Percentiles rank a stretch among this genome's conserved stretches.
Conservation (phyloP, 805 yeast species). For the Schizosaccharomyces octosporus region DNA sequence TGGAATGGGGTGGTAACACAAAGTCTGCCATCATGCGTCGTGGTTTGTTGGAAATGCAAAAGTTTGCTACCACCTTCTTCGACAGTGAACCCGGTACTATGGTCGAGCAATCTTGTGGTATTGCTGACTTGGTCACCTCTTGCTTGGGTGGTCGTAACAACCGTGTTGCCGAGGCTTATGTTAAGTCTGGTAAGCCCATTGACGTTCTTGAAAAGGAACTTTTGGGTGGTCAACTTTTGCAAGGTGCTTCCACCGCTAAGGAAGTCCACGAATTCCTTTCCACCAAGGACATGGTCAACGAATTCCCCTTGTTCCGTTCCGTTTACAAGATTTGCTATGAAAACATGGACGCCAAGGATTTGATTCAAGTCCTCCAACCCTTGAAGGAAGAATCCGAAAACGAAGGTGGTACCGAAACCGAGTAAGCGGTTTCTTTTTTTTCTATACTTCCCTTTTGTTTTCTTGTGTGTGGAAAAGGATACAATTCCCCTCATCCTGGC, state of each 20-base stretch:
- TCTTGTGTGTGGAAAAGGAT: not conserved
- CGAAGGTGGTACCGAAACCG: not conserved
- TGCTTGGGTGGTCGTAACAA: slow-evolving; percentile 96
- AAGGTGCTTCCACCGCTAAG: slow-evolving; percentile 71
- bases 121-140: slow-evolving; percentile 91
- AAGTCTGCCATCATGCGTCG: slow-evolving; percentile 93
- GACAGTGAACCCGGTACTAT: slow-evolving; percentile 48
- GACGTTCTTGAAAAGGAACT: slow-evolving; percentile 62
- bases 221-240: slow-evolving; percentile 88
- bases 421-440: not conserved
- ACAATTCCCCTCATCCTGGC: not conserved
- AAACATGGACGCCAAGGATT: slow-evolving; percentile 27
- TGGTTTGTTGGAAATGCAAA: slow-evolving; percentile 63
- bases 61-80: slow-evolving; percentile 63
- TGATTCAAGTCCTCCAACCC: not conserved
- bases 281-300: slow-evolving; percentile 26
- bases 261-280: slow-evolving; percentile 73
- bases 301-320: slow-evolving; percentile 61
- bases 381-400: not conserved
- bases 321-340: slow-evolving; percentile 69
- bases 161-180: slow-evolving; percentile 24
- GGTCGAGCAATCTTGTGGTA: slow-evolving; percentile 88
- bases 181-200: slow-evolving; percentile 45
- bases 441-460: not conserved
- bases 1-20: slow-evolving; percentile 98